phyloP scores from a whole-genome alignment of 768 basidiomycete species.

The Trametes cubensis region DNA sequence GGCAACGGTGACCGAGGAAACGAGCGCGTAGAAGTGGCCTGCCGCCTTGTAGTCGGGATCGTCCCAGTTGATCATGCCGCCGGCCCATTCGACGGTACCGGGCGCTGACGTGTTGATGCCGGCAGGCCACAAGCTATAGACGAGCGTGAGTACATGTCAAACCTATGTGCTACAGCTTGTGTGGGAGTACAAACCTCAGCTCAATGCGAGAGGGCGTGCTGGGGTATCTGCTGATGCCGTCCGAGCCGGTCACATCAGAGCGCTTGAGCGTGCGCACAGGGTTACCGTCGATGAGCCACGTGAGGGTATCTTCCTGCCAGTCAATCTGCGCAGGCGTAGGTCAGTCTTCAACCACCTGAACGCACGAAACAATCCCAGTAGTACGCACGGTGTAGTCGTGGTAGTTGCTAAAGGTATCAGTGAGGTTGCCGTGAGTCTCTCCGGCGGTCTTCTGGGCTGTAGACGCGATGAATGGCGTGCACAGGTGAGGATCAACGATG shows the following conservation, averaged over 20 bases:
- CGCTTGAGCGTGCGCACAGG: constrained; percentile 70
- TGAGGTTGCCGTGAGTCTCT: constrained; percentile 46
- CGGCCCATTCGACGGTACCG: constrained; percentile 80
- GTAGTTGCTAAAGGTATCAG: constrained; percentile 70
- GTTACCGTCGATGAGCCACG: constrained; percentile 71
- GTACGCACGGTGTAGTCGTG: constrained; percentile 72
- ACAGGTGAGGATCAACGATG: neutral
- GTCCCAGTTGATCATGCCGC: constrained; percentile 80
- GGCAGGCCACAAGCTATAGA: constrained; percentile 72
- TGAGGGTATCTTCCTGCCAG: constrained; percentile 72
- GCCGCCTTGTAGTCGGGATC: constrained; percentile 77
- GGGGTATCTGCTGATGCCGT: constrained; percentile 69
- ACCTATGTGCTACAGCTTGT: neutral
- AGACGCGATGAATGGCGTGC: neutral
- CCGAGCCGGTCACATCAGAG: constrained; percentile 50
- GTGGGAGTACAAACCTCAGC: constrained; percentile 57
- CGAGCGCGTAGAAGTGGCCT: constrained; percentile 71
- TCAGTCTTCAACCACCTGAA: neutral
- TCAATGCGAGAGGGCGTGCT: constrained; percentile 81
- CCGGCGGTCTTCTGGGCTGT: constrained; percentile 54
- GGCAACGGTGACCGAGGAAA: constrained; percentile 62
- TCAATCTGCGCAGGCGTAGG: constrained; percentile 56
- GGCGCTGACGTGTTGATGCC: constrained; percentile 61
- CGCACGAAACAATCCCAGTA: neutral
- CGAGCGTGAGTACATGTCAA: too few relatives aligned